Percentiles rank a stretch among this genome's conserved stretches.
Evolutionary conservation across 2,329 filamentous ascomycete genomes (phyloP).

Genomic region (Fusarium sp.): DNA sequence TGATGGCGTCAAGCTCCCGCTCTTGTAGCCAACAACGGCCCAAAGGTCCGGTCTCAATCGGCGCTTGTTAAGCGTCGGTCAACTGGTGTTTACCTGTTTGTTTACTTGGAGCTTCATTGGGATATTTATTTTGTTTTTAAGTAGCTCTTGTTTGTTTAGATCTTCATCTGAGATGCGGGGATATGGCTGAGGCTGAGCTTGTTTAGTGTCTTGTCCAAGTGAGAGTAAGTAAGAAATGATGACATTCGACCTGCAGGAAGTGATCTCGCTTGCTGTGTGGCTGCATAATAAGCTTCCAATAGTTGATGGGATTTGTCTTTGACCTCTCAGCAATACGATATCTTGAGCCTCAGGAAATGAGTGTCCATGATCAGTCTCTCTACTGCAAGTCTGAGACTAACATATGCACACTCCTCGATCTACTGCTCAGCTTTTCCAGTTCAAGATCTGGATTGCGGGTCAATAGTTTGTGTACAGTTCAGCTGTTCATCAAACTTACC

Average conservation of each 20-base stretch:
- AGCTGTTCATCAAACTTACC: conserved; percentile 2
- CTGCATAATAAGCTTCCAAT: conserved; percentile 21
- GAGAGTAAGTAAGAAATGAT: conserved; percentile 1
- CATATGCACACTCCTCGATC: conserved; percentile 23
- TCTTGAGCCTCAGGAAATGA: conserved; percentile 26
- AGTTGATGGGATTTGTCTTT: conserved; percentile 20
- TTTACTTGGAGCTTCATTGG: conserved; percentile 13
- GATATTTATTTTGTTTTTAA: conserved; percentile 15
- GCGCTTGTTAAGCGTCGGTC: background rate
- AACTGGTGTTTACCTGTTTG: conserved; percentile 7
- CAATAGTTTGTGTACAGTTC: background rate
- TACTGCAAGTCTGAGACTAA: conserved; percentile 14
- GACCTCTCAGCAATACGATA: background rate
- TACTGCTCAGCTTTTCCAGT: background rate
- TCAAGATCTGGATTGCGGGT: background rate
- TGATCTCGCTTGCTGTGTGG: conserved; percentile 37
- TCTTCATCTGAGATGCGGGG: conserved; percentile 15
- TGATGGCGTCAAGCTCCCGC: conserved; percentile 5
- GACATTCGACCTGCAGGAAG: conserved; percentile 14
- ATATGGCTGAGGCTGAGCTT: conserved; percentile 1
- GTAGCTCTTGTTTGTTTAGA: conserved; percentile 19
- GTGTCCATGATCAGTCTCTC: background rate
- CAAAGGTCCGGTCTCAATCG: background rate
- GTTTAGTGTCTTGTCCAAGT: background rate
- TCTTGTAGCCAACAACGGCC: background rate